Evolutionary conservation across 164 flowering plant species (phyloP), one percentile per base, ranked within the genome.

Genomic region (Macadamia tetraphylla): DNA sequence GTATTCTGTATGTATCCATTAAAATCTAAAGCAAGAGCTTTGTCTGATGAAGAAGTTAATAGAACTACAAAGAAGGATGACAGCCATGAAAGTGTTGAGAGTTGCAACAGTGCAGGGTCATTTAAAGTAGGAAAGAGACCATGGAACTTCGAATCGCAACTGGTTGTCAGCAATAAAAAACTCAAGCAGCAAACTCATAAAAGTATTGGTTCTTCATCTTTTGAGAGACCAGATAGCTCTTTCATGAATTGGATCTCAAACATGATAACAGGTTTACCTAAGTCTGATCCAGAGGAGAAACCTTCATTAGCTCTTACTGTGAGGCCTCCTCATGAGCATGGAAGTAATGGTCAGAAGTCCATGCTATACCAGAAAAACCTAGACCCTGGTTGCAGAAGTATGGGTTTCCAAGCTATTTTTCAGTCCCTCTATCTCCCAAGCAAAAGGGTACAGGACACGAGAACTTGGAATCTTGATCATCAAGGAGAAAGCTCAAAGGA

Each of bases 241-340:
- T 93, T 93, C 63, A 70, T 88, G 84, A 91, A 76, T 63, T 93
- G 97, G 96, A 85, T 91, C 68, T 85, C 91, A 18, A 89, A 84
- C 77, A 83, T 91, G 88, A 77, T 81, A 75, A 93, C 86, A 69
- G 91, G 90, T 3, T 65, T 78, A 43, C 51, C 80, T 3, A 80
- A 77, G 56, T 61, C 79, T 14, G 60, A 74, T 64, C 72, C 69
- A 65, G 84, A 80, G 48, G 77, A 67, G 42, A 40, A 61, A 43
- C 73, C 79, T 61, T 68, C 79, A 48, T 71, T 76, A 63, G 73
- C 78, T 63, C 86, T 81, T 63, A 63, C 78, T 35, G 53, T 76
- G 29, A 67, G 66, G 72, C 72, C 73, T 62, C 64, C 73, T 72
- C 52, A 61, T 58, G 72, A 29, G 6, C 63, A 69, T 49, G 81